Evolutionary conservation across 345 rosid species (phyloP), one percentile per base, ranked within the genome.

Genomic region (Acer campestre): DNA sequence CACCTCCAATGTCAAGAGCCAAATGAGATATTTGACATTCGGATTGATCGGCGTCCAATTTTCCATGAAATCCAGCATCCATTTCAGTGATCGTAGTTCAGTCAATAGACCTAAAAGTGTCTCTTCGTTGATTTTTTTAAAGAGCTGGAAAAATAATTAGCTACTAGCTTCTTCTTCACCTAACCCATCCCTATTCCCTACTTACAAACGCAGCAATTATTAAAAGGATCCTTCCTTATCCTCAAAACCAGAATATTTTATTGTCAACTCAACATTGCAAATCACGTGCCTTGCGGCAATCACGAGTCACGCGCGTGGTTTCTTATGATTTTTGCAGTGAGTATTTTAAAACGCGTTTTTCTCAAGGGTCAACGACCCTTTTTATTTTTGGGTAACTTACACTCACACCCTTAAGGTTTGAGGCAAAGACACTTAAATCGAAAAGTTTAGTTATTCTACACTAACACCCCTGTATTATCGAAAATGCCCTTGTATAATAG

Each of bases 1-100:
- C 61, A 91, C 97, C 98, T 92, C 98, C 98, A 78, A 94, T 92
- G 85, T 94, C 98, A 73, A 94, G 85, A 77, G 97, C 91, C 88
- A 94, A 80, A 82, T 89, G 98, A 81, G 95, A 87, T 70, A 84
- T 86, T 82, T 82, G 93, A 74, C 77, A 38, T 27, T 56, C 61
- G 63, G 78, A 61, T 70, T 84, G 74, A 56, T 7, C 16, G 2
- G 78, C 46, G 23, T 78, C 59, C 22, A 66, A 13, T 6, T 53
- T 71, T 66, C 38, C 62, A 13, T 51, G 67, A 20, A 56, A 66
- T 67, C 42, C 51, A 61, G 6, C 68, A 44, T 81, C 84, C 84
- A 78, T 79, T 35, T 44, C 10, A 9, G 73, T 7, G 17, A 18
- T 18, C 51, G 35, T 3, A 68, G 56, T 64, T 44, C n/a, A n/a